Base-by-base conservation (phyloP, 176 grass and related monocot species). In the Bromus sterilis region DNA sequence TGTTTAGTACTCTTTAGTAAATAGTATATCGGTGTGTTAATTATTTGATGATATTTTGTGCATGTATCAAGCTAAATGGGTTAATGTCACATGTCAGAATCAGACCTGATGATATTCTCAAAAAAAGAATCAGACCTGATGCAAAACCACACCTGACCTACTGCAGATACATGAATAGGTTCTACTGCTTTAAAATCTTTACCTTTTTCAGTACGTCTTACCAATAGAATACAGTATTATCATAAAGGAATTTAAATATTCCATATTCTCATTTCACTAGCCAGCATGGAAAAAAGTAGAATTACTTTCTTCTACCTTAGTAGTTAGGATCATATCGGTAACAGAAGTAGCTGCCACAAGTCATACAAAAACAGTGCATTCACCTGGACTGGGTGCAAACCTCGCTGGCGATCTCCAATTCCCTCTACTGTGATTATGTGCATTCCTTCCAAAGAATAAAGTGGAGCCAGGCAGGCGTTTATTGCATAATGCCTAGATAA, bases 391-490 rank as follows among this genome's bases (percentile, higher is more conserved):
- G 95, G 95, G 70, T 98, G 95, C 74, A 98, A 83, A 88, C 92
- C 90, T 83, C 41, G 83, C 43, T 73, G 85, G 6, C 74, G 81
- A 91, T 98, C 81, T 84, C 92, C 95, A 84, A 98, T 79, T 85
- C 95, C 95, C 82, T 98, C 95, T 29, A 98, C 88, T 76, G 95
- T 98, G 53, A 98, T 94, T 89, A 98, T 83, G 71, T 98, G 95
- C 92, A 94, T 98, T 88, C 95, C 95, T 80, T 98, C 95, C 58
- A 98, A 67, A 49, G 92, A 94, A 87, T 98, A 98, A 78, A 98
- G 90, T 31, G 92, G 95, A 91, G 95, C 86, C 84, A 98, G 81
- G 73, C 95, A 98, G 79, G 92, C 95, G 68, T 98, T 98, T 78
- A 98, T 93, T 75, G 95, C 92, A 76, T 87, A 94, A 93, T 98